phyloP scores from a whole-genome alignment of 1,284 basidiomycete genomes.

The Earliella scabrosa region DNA sequence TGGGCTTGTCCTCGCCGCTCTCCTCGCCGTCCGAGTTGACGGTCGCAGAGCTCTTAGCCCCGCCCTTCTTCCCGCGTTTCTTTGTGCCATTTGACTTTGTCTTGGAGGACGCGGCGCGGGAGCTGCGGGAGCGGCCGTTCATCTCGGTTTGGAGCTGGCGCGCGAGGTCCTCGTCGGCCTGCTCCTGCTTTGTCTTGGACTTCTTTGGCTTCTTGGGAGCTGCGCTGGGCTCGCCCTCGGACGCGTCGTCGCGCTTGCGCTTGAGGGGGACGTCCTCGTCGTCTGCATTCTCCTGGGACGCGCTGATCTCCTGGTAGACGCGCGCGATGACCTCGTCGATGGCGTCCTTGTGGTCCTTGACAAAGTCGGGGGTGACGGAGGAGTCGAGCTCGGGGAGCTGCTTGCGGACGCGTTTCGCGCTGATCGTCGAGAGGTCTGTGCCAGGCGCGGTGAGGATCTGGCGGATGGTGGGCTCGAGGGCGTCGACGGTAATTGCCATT shows the following conservation, averaged over 20 bases:
- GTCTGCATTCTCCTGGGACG: slow-evolving; percentile 25
- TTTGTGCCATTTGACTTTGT: slow-evolving; percentile 46
- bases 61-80: slow-evolving; percentile 43
- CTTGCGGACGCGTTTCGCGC: slow-evolving; percentile 77
- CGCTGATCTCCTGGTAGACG: slow-evolving; percentile 64
- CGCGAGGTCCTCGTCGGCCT: slow-evolving; percentile 70
- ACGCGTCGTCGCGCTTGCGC: slow-evolving; percentile 43
- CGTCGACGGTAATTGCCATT: slow-evolving; percentile 30
- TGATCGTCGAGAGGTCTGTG: slow-evolving; percentile 73
- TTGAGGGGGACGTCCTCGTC: slow-evolving; percentile 34
- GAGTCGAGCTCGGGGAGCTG: slow-evolving; percentile 57
- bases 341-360: slow-evolving; percentile 61
- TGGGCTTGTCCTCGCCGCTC: slow-evolving; percentile 42
- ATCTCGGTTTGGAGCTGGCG: slow-evolving; percentile 73
- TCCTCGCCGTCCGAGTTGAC: slow-evolving; percentile 61
- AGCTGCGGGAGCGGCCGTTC: slow-evolving; percentile 63
- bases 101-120: slow-evolving; percentile 39
- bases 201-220: slow-evolving; percentile 45
- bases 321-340: slow-evolving; percentile 62
- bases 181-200: slow-evolving; percentile 42
- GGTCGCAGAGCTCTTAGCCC: slow-evolving; percentile 57
- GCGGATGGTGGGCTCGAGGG: slow-evolving; percentile 62
- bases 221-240: slow-evolving; percentile 34
- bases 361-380: slow-evolving; percentile 53
- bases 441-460: slow-evolving; percentile 71